Conservation (phyloP, 306 rosid species). For the Sphenostylis stenocarpa region DNA sequence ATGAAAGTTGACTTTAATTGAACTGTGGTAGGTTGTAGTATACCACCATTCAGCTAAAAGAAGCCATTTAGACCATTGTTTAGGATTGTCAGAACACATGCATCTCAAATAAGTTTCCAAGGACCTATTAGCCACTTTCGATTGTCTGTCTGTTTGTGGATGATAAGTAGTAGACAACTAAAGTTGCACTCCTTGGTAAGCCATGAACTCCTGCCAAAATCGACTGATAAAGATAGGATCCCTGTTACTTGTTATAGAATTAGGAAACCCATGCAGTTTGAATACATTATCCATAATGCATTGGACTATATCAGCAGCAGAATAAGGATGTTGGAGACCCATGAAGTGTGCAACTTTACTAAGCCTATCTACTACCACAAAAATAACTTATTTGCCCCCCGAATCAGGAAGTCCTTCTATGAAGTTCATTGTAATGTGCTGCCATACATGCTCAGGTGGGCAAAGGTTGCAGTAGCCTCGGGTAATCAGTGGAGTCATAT, state of each 20-base stretch:
- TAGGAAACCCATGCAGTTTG: neutral
- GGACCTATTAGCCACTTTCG: neutral
- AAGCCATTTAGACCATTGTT: neutral
- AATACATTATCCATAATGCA: neutral
- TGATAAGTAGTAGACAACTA: too few species aligned
- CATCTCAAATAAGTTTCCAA: neutral
- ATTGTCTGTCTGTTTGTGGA: too few species aligned
- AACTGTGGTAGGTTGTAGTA: too few species aligned
- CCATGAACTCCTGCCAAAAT: too few species aligned
- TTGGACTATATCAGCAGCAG: neutral
- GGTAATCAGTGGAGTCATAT: too few species aligned
- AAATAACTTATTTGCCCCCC: neutral
- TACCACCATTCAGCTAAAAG: neutral
- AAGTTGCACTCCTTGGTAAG: too few species aligned
- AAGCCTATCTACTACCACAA: neutral
- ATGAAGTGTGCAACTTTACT: neutral
- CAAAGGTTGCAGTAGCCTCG: too few species aligned
- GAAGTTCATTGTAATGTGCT: neutral
- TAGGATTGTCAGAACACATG: neutral
- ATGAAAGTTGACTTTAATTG: neutral
- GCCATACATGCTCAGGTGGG: too few species aligned
- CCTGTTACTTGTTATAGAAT: too few species aligned
- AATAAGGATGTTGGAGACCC: neutral
- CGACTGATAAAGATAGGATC: too few species aligned
- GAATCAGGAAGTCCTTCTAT: neutral